Base-by-base conservation (phyloP, 2,329 filamentous ascomycete genomes). In the Plenodomus lindquistii region DNA sequence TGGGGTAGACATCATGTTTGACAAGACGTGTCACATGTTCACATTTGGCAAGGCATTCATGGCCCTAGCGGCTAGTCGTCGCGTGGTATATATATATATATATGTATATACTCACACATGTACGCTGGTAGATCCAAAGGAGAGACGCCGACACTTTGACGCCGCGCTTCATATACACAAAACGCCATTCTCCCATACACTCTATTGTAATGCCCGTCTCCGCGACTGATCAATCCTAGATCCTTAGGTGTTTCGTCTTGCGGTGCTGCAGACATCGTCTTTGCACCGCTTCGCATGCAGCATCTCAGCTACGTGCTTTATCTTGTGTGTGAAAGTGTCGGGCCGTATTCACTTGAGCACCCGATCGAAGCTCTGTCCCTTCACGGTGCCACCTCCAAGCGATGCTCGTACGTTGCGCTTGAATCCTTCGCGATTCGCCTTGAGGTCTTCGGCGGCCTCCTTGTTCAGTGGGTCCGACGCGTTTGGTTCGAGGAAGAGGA, bases 391-490 rank as follows among this genome's bases (percentile, higher is more conserved):
- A 43, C 94, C 94, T 3, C 78, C 80, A 89, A 99, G 96, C 6
- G 91, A 82, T 18, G 81, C 81, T 65, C 89, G 83, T 34, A 97
- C 94, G 67, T 97, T 97, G 52, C 91, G 81, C 80, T 92, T 94
- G 77, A 99, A 99, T 22, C 81, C 84, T 44, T 97, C 94, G 31
- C 91, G 79, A 73, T 94, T 96, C 40, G 81, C 80, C 64, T 93
- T 85, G 61, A 99, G 79, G 69, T 97, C 94, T 53, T 97, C 91
- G 3, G 94, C 94, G 0, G 94, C 94, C 67, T 97, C 93, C 79
- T 99, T 97, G 76, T 99, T 99, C 52, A 99, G 78, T n/a, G 94
- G 94, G 69, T 99, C 94, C 40, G 89, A 92, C 9, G 94, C 91
- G 69, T 99, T 99, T 16, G 94, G 94, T 73, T 99, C 94, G 54